These are phyloP conservation scores for Ganoderma lucidum DNA, from an alignment of 1,284 basidiomycete species.

Conservation along the genomic window DNA sequence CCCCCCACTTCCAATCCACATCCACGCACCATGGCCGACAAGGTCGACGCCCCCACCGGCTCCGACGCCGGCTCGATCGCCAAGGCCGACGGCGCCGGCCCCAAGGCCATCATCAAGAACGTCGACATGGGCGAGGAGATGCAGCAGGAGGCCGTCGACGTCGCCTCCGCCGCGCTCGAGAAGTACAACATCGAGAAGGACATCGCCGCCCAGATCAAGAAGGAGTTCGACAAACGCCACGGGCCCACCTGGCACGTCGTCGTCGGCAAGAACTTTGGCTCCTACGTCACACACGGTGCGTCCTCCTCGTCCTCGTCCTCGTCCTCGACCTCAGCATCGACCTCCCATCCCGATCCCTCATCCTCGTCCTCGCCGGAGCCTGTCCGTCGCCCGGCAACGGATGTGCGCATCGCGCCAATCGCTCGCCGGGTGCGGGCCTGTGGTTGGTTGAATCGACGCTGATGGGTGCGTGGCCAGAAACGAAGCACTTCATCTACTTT, in stretches of 20 bases:
- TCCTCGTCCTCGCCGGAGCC: neutral
- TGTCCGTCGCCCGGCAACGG: neutral
- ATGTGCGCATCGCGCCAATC: neutral
- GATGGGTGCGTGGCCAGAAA: conserved; percentile 65
- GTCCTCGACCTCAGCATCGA: no score
- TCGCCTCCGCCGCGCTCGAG: conserved; percentile 85
- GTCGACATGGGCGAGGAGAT: conserved; percentile 98
- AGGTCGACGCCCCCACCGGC: conserved; percentile 64
- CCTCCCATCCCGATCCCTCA: no score
- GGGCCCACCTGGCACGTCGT: conserved; percentile 98
- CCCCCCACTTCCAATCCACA: conserved; percentile 7
- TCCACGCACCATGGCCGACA: conserved; percentile 62
- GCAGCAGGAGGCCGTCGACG: conserved; percentile 93
- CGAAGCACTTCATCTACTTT: conserved; percentile 98
- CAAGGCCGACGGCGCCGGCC: conserved; percentile 50
- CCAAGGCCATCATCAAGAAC: conserved; percentile 94
- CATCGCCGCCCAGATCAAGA: conserved; percentile 97
- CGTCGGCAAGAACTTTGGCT: conserved; percentile 97
- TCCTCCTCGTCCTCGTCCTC: conserved; percentile 22
- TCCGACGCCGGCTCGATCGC: conserved; percentile 57
- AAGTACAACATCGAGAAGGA: conserved; percentile 97
- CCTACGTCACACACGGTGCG: conserved; percentile 96
- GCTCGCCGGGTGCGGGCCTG: neutral
- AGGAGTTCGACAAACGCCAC: conserved; percentile 93
- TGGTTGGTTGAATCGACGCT: neutral